Evolutionary conservation across 768 basidiomycete species (phyloP).

Genomic region (Rhizopogon vesiculosus): DNA sequence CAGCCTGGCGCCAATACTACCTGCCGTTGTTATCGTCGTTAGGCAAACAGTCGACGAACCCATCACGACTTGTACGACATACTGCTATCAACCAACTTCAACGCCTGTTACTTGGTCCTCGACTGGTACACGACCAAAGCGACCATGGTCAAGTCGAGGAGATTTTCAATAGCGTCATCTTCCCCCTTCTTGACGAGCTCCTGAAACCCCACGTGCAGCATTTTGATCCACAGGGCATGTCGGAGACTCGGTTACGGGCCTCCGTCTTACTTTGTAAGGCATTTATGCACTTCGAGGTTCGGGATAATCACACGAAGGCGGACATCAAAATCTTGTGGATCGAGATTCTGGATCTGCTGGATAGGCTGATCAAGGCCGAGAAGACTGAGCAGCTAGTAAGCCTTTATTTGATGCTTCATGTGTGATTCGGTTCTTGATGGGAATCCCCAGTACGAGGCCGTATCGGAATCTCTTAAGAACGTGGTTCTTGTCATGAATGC

Average conservation of each 20-base stretch:
- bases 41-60: conserved; percentile 77
- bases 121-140: conserved; percentile 54
- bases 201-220: conserved; percentile 77
- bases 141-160: conserved; percentile 67
- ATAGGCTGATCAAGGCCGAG: conserved; percentile 84
- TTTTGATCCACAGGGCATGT: conserved; percentile 82
- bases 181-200: conserved; percentile 89
- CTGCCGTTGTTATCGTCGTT: conserved; percentile 72
- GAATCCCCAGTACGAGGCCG: conserved; percentile 74
- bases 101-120: conserved; percentile 76
- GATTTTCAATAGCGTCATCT: conserved; percentile 84
- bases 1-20: conserved; percentile 76
- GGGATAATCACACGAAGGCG: conserved; percentile 52
- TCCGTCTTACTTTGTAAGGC: conserved; percentile 91
- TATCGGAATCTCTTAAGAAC: conserved; percentile 96
- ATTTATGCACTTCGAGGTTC: conserved; percentile 90
- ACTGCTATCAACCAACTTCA: conserved; percentile 76
- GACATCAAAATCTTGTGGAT: conserved; percentile 82
- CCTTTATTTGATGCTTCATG: conserved; percentile 9
- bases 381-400: conserved; percentile 83
- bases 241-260: conserved; percentile 84
- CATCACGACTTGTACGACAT: conserved; percentile 81
- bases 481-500: conserved; percentile 95
- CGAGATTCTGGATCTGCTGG: conserved; percentile 82
- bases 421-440: conserved; percentile 3